Evolutionary conservation across 805 yeast genomes (phyloP), one percentile per base, ranked within the genome.

Genomic region (Peterozyma toletana): DNA sequence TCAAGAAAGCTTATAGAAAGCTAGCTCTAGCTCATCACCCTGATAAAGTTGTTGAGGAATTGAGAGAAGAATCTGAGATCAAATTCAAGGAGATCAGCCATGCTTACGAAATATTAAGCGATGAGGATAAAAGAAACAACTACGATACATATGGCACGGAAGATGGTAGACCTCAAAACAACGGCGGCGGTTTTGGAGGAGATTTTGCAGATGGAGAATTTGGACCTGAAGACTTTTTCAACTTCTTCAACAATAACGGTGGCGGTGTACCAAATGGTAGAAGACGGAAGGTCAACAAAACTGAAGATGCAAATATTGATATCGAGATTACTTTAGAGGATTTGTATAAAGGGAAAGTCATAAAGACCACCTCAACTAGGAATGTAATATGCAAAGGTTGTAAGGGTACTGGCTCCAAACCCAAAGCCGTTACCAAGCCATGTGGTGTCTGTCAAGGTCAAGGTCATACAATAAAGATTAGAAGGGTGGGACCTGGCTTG

Each of bases 21-120:
- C 71, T 88, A 40, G 98, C 98, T 10, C 70, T 91, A 35, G 68
- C 70, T 47, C 77, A 81, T 54, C 98, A 91, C 62, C 98, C 98
- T 0, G 98, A 91, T 61, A 91, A 93, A 58, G 89, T 78, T 1
- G 59, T 77, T 0, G 78, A 75, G 9, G 78, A 78, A 17, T 62
- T 64, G 40, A 69, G 93, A 47, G 82, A 71, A 13, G 76, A 68
- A 15, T 85, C 95, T 3, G 97, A 88, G 61, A 67, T 74, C 48
- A 76, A 73, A 56, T 91, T 91, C 64, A 91, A 91, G 60, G 90
- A 83, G 53, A 77, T 91, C 45, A 75, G 83, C 15, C 84, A 83
- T 48, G 98, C 98, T 0, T 91, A 91, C 59, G 96, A 88, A 57
- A 67, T 84, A 3, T 64, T 91, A 46, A 77, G 78, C 29, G 95